Base-by-base conservation (phyloP, 2,329 filamentous ascomycete species). In the Cladophialophora carrionii region DNA sequence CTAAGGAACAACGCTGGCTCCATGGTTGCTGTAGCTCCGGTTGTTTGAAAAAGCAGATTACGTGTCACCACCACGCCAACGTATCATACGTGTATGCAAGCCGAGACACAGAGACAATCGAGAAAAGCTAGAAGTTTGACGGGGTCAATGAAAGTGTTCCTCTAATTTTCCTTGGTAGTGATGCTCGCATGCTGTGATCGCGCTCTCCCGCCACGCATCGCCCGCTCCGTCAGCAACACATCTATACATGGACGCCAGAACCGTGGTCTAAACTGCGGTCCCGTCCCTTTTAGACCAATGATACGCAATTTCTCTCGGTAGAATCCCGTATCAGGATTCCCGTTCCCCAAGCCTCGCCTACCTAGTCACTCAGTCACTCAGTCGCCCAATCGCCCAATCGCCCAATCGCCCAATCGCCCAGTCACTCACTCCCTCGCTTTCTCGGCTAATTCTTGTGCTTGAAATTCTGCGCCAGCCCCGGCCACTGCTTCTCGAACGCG, bases 401-500 rank as follows among this genome's bases (percentile, higher is more conserved):
- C n/a, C n/a, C n/a, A n/a, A n/a, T n/a, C n/a, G n/a, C n/a, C n/a
- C n/a, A n/a, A n/a, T n/a, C n/a, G n/a, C n/a, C 24, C 7, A 6
- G 4, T 3, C 20, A 2, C 48, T 51, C 24, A 10, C 51, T 9
- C 26, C 4, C 17, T 24, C 14, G n/a, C n/a, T n/a, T n/a, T n/a
- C n/a, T n/a, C n/a, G n/a, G n/a, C 26, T 52, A 60, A 37, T 60
- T 41, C 64, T 56, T 54, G 41, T 57, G 48, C 59, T 64, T 68
- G 17, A 64, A 58, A 24, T 65, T 69, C 43, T 63, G 59, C 46
- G 67, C 67, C 12, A 51, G 17, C 2, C 66, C 65, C 10, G 68
- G 68, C 70, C 70, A 71, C n/a, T 65, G 56, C 46, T 31, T 54
- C 62, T 68, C 64, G 67, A 72, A 71, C 8, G 66, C 68, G 52